A percentile compares a stretch with the other conserved stretches of the same genome.
Evolutionary conservation across 495 filamentous ascomycete species (phyloP).

Genomic region (Penicillium crystallinum): DNA sequence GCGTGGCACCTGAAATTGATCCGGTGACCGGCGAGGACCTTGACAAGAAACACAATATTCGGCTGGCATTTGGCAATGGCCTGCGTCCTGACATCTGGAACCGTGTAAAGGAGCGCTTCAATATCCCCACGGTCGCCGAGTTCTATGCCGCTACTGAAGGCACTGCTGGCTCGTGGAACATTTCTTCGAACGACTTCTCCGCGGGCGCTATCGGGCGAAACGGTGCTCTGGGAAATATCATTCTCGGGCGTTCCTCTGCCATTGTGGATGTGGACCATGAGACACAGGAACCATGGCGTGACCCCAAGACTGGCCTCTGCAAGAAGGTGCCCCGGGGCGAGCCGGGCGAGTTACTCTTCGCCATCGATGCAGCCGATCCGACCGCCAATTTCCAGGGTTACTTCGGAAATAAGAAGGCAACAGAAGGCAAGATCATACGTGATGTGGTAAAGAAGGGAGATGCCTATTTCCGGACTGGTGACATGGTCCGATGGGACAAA

Average conservation of each 20-base stretch:
- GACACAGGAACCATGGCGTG: slow-evolving; percentile 63
- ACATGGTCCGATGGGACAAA: slow-evolving; percentile 65
- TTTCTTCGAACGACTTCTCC: slow-evolving; percentile 66
- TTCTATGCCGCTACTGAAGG: slow-evolving; percentile 93
- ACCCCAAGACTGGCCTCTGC: slow-evolving; percentile 71
- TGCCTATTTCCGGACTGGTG: slow-evolving; percentile 81
- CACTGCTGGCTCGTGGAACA: slow-evolving; percentile 65
- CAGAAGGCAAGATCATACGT: slow-evolving; percentile 70
- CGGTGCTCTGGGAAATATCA: slow-evolving; percentile 53
- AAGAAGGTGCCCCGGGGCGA: slow-evolving; percentile 53
- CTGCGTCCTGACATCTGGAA: slow-evolving; percentile 91
- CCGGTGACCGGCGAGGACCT: slow-evolving; percentile 62
- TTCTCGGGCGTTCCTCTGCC: slow-evolving; percentile 47
- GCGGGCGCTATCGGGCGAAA: slow-evolving; percentile 78
- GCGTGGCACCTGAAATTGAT: slow-evolving; percentile 60
- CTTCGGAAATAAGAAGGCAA: slow-evolving; percentile 70
- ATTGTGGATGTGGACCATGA: slow-evolving; percentile 71
- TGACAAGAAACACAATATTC: slow-evolving; percentile 72
- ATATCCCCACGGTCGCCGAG: slow-evolving; percentile 72
- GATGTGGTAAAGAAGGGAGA: slow-evolving; percentile 79
- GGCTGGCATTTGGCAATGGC: slow-evolving; percentile 86
- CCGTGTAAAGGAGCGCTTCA: slow-evolving; percentile 80
- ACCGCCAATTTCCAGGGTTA: slow-evolving; percentile 76
- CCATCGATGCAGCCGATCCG: slow-evolving; percentile 62
- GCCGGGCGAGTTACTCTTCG: slow-evolving; percentile 75